These are phyloP conservation scores for Massarina eburnea DNA, from an alignment of 2,329 filamentous ascomycete genomes.

Conservation along the genomic window DNA sequence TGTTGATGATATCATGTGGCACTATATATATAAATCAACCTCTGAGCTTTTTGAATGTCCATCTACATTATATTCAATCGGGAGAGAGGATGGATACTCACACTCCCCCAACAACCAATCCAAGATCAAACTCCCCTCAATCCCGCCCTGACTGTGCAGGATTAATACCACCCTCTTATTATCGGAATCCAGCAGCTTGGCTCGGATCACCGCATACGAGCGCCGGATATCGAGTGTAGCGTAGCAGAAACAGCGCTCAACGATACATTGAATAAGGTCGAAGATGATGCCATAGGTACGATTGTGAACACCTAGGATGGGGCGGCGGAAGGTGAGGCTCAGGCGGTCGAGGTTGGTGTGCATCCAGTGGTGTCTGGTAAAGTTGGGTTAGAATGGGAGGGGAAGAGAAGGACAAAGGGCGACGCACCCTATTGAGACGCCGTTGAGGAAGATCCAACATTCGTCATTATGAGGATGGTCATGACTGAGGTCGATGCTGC, in stretches of 20 bases:
- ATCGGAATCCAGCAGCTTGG: slow-evolving; percentile 61
- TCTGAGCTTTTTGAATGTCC: too few species aligned
- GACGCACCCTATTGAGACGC: slow-evolving; percentile 64
- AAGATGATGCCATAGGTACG: slow-evolving; percentile 71
- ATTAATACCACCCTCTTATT: slow-evolving; percentile 73
- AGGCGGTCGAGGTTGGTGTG: slow-evolving; percentile 71
- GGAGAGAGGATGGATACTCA: slow-evolving; percentile 58
- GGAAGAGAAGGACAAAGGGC: not conserved
- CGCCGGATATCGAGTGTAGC: slow-evolving; percentile 64
- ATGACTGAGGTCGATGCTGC: slow-evolving; percentile 55
- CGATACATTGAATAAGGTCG: slow-evolving; percentile 74
- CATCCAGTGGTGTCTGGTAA: slow-evolving; percentile 28
- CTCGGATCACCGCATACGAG: slow-evolving; percentile 64
- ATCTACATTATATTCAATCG: not conserved
- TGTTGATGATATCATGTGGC: slow-evolving; percentile 17
- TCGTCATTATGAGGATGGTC: slow-evolving; percentile 54
- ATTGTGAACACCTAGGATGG: slow-evolving; percentile 74
- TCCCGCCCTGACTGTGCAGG: slow-evolving; percentile 75
- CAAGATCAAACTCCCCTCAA: slow-evolving; percentile 70
- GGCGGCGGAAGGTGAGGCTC: slow-evolving; percentile 70
- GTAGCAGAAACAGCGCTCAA: slow-evolving; percentile 74
- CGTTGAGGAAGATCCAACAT: slow-evolving; percentile 80
- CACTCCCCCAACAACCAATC: slow-evolving; percentile 78
- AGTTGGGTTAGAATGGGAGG: slow-evolving; percentile 15
- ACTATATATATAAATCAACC: slow-evolving; percentile 38